Base-by-base conservation (phyloP, 2,329 filamentous ascomycete species). In the Clonostachys rosea region DNA sequence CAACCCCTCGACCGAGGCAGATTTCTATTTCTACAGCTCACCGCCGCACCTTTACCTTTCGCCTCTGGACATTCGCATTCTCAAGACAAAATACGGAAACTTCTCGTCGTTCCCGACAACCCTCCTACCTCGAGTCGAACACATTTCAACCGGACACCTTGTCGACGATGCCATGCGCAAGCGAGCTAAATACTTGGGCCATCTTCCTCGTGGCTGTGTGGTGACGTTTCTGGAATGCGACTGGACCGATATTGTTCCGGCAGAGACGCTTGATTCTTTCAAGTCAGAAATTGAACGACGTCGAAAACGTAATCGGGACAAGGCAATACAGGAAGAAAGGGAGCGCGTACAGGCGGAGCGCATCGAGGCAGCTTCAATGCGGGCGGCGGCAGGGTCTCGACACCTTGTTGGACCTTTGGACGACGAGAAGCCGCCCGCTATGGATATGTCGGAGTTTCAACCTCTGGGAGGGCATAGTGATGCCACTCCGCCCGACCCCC, bases 151-250 rank as follows among this genome's bases (percentile, higher is more conserved):
- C 2, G 91, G 90, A 2, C 89, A 95, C 59, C 84, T 90, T 6
- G 83, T 96, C 6, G 91, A 96, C 55, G 91, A 96, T 58, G 84
- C 86, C 14, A 66, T 96, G 46, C 83, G 91, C 42, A 91, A 87
- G 61, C 81, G 90, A 34, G 84, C 89, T 47, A 95, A 94, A 62
- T 96, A 96, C 54, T 77, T 96, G 4, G 82, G 83, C 1, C 91
- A 96, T 64, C 75, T 96, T 6, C 91, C 91, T 0, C 84, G 87
- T 44, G 91, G 91, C n/a, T 96, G 91, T 62, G 86, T 95, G 54
- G 88, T 96, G 40, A 90, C 79, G 54, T 96, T 96, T 58, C 67
- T 96, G 2, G 91, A 96, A 67, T 96, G 91, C 60, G 91, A 96
- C 63, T 96, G 91, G 91, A 91, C 89, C 4, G 91, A 95, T 54